Base-by-base conservation (phyloP, 441 rosid species). In the Erodium moschatum region DNA sequence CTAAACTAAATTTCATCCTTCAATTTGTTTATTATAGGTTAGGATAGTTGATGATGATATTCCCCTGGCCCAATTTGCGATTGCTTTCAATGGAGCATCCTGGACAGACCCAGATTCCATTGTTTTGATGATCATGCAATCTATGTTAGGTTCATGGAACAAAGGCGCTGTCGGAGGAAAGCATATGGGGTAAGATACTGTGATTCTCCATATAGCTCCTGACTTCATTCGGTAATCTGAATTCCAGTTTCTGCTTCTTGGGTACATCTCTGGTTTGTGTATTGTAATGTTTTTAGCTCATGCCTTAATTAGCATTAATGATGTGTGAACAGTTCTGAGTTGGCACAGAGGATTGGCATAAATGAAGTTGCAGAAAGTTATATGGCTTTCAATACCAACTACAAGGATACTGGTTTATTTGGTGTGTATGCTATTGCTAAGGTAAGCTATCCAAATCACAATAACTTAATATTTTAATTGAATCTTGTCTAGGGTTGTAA, bases 101-200 rank as follows among this genome's bases (percentile, higher is more conserved):
- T 95, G 99, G 99, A 87, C 91, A 6, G 99, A 95, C 77, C 97
- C 99, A 71, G 99, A 95, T 84, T 90, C 98, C 50, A 80, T 90
- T 73, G 84, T 95, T 46, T 80, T 95, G 67, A 92, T 95, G 99
- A 97, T 95, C 69, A 88, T 95, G 92, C 99, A 95, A 74, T 85
- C 93, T 11, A 89, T 95, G 96, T 75, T 95, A 80, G 99, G 99
- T 72, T 92, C 99, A 19, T 92, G 97, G 96, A 92, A 82, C 79
- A 92, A 90, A 77, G 84, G 63, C 74, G 83, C 87, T 16, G 89
- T 89, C 42, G 96, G 97, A 64, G 99, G 99, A 78, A 95, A 92
- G 76, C 99, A 95, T 82, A 86, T 89, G 96, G 99, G 99, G 99
- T 95, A 73, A 58, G 63, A 58, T 58, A 58, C 29, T 19, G 10